phyloP scores from a whole-genome alignment of 169 alveolate species.

The Amoebophrya sp. region DNA sequence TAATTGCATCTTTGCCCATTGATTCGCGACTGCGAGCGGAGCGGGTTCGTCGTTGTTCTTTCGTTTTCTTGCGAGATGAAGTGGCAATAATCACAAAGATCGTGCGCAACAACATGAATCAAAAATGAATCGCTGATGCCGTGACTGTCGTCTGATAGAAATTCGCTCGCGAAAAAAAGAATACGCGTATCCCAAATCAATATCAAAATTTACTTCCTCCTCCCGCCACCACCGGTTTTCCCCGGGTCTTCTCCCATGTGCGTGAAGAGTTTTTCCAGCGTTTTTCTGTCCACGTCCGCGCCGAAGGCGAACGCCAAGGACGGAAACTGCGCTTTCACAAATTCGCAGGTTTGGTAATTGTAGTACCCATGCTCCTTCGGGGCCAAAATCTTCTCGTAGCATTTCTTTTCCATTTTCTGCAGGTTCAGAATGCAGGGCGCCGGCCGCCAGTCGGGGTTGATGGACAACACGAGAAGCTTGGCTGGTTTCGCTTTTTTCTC shows the following conservation, averaged over 20 bases:
- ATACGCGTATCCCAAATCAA: no score
- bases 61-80: no score
- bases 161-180: no score
- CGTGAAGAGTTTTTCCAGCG: neutral
- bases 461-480: neutral
- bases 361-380: slow-evolving; percentile 14
- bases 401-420: neutral
- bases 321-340: neutral
- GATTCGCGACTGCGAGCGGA: no score
- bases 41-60: no score
- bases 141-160: no score
- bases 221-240: no score
- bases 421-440: neutral
- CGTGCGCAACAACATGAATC: no score
- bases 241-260: slow-evolving; percentile 19
- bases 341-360: slow-evolving; percentile 24
- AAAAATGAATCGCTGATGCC: no score
- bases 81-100: no score
- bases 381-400: neutral
- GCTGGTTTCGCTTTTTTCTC: neutral
- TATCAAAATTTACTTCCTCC: no score
- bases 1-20: no score
- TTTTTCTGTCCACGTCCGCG: neutral
- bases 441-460: slow-evolving; percentile 22
- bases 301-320: neutral